Percentiles rank a stretch among this genome's conserved stretches.
Evolutionary conservation across 2,329 filamentous ascomycete species (phyloP).

Genomic region (Talaromyces sp.): DNA sequence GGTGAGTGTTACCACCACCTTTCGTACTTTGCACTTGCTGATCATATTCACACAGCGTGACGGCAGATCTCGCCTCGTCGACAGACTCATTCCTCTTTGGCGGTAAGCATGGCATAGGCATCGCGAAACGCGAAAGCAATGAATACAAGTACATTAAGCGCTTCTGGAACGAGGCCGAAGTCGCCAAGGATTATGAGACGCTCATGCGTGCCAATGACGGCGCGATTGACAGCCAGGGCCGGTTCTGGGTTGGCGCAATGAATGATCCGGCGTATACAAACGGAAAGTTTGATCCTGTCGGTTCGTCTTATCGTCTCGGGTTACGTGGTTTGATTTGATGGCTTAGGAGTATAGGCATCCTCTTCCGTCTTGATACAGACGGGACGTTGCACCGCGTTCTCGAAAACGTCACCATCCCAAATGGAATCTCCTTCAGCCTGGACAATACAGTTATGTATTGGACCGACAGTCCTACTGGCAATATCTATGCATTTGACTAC

Average conservation of each 20-base stretch:
- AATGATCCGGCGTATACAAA: slow-evolving; percentile 14
- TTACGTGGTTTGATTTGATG: slow-evolving; percentile 38
- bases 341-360: slow-evolving; percentile 47
- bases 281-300: slow-evolving; percentile 64
- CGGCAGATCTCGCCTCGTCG: slow-evolving; percentile 67
- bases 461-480: slow-evolving; percentile 65
- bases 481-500: slow-evolving; percentile 69
- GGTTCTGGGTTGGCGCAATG: slow-evolving; percentile 53
- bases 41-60: slow-evolving; percentile 50
- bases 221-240: slow-evolving; percentile 66
- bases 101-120: slow-evolving; percentile 71
- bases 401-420: slow-evolving; percentile 66
- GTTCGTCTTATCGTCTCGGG: slow-evolving; percentile 62
- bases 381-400: slow-evolving; percentile 55
- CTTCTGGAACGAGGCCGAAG: slow-evolving; percentile 14
- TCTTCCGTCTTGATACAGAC: slow-evolving; percentile 64
- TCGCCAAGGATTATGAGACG: slow-evolving; percentile 23
- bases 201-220: slow-evolving; percentile 66
- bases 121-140: slow-evolving; percentile 7
- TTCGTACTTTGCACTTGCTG: neutral
- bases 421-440: slow-evolving; percentile 71
- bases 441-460: slow-evolving; percentile 70
- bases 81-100: slow-evolving; percentile 66
- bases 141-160: slow-evolving; percentile 12
- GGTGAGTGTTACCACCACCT: slow-evolving; percentile 3